phyloP scores from a whole-genome alignment of 768 basidiomycete genomes.

The Rickenella mellea region DNA sequence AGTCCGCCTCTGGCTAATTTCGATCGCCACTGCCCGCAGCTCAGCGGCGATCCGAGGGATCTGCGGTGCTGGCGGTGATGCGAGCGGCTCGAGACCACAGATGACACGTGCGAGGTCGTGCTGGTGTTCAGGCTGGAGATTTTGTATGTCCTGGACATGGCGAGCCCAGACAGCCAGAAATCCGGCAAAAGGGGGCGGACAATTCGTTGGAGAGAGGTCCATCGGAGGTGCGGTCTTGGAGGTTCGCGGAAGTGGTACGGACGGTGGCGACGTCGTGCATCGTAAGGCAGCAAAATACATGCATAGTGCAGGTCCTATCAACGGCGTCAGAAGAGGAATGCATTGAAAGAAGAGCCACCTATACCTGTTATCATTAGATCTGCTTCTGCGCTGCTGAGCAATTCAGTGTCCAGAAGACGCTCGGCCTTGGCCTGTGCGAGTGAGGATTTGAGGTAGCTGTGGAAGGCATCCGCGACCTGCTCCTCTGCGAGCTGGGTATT shows the following conservation, averaged over 20 bases:
- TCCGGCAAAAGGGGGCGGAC: constrained; percentile 55
- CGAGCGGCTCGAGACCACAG: constrained; percentile 47
- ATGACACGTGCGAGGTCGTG: constrained; percentile 80
- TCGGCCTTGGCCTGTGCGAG: constrained; percentile 69
- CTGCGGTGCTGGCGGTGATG: constrained; percentile 27
- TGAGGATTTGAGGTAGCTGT: constrained; percentile 73
- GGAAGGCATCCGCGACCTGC: constrained; percentile 69
- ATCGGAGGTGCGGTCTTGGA: constrained; percentile 37
- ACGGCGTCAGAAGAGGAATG: neutral
- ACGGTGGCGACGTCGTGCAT: constrained; percentile 66
- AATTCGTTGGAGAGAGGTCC: constrained; percentile 57
- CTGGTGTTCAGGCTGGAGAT: constrained; percentile 50
- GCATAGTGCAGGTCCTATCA: constrained; percentile 65
- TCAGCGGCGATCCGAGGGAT: constrained; percentile 66
- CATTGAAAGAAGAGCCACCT: neutral
- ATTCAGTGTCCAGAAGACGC: constrained; percentile 57
- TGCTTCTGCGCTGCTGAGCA: constrained; percentile 67
- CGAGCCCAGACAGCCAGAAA: constrained; percentile 70
- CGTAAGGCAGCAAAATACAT: constrained; percentile 80
- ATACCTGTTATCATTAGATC: constrained; percentile 82
- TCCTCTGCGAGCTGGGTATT: no score
- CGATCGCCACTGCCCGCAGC: constrained; percentile 77
- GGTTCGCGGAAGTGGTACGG: constrained; percentile 64
- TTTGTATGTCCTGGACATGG: constrained; percentile 56
- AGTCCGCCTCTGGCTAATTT: constrained; percentile 74